phyloP scores from a whole-genome alignment of 164 flowering plant species.

The Pachysandra terminalis region DNA sequence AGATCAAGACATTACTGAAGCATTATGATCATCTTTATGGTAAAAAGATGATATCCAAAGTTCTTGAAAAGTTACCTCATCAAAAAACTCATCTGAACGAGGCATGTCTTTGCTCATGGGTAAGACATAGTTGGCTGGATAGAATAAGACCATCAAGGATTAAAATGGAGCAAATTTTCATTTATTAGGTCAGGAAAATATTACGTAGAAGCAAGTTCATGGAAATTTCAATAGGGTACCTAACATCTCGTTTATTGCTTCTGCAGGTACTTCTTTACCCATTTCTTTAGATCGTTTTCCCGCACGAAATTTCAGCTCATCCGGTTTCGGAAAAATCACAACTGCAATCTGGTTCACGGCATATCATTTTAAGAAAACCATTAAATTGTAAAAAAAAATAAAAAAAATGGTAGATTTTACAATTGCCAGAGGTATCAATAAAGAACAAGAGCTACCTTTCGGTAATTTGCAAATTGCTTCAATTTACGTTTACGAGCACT shows the following conservation, averaged over 20 bases:
- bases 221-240: slow-evolving; percentile 25
- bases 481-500: slow-evolving; percentile 59
- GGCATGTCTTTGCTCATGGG: slow-evolving; percentile 58
- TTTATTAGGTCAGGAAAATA: not conserved
- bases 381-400: not conserved
- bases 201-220: not conserved
- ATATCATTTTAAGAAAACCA: not conserved
- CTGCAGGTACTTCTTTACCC: slow-evolving; percentile 71
- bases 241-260: slow-evolving; percentile 54
- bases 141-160: not conserved
- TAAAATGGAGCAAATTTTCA: not conserved
- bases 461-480: slow-evolving; percentile 42
- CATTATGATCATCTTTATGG: not conserved
- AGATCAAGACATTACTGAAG: slow-evolving; percentile 1
- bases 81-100: slow-evolving; percentile 52
- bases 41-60: not conserved
- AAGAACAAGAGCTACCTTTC: slow-evolving; percentile 38
- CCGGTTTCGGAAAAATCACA: slow-evolving; percentile 52
- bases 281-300: slow-evolving; percentile 53
- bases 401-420: not conserved
- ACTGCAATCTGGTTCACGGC: slow-evolving; percentile 43
- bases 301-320: slow-evolving; percentile 40
- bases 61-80: slow-evolving; percentile 34
- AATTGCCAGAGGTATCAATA: not conserved
- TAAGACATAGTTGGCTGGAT: slow-evolving; percentile 48